phyloP scores from a whole-genome alignment of 2,329 filamentous ascomycete genomes.

The Dendrostoma leiphaemia region DNA sequence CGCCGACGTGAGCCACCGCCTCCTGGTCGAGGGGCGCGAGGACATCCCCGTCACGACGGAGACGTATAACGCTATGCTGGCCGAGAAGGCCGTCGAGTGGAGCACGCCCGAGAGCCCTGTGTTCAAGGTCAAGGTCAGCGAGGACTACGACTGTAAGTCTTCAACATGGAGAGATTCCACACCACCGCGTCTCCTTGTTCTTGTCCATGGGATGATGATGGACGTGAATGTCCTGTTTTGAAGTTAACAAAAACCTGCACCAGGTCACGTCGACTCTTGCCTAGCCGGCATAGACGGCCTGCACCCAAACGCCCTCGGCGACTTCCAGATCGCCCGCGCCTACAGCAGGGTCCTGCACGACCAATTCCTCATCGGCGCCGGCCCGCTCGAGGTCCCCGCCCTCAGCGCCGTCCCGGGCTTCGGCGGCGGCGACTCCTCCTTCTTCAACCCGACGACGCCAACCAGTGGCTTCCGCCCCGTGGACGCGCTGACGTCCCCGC shows the following conservation, averaged over 20 bases:
- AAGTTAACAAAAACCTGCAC: background rate
- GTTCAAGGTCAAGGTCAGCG: constrained; percentile 30
- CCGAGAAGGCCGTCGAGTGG: constrained; percentile 24
- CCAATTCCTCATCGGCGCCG: constrained; percentile 24
- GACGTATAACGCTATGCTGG: constrained; percentile 27
- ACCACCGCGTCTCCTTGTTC: background rate
- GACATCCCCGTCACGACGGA: constrained; percentile 24
- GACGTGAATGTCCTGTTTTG: no score
- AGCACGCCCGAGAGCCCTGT: constrained; percentile 28
- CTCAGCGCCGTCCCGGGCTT: background rate
- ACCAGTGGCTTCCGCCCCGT: background rate
- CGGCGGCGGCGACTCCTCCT: background rate
- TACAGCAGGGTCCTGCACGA: constrained; percentile 32
- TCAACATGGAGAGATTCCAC: background rate
- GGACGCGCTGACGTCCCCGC: background rate
- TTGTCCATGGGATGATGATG: no score
- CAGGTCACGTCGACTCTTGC: constrained; percentile 23
- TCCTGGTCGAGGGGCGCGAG: constrained; percentile 22
- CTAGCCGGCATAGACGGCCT: constrained; percentile 38
- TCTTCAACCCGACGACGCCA: background rate
- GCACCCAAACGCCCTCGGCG: constrained; percentile 39
- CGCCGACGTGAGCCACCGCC: constrained; percentile 30
- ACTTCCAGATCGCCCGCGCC: constrained; percentile 40
- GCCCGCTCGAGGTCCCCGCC: constrained; percentile 23
- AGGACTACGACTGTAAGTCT: constrained; percentile 29